Percentiles rank a stretch among this genome's conserved stretches.
Evolutionary conservation across 345 rosid genomes (phyloP).

Genomic region (Atalantia buxifolia): DNA sequence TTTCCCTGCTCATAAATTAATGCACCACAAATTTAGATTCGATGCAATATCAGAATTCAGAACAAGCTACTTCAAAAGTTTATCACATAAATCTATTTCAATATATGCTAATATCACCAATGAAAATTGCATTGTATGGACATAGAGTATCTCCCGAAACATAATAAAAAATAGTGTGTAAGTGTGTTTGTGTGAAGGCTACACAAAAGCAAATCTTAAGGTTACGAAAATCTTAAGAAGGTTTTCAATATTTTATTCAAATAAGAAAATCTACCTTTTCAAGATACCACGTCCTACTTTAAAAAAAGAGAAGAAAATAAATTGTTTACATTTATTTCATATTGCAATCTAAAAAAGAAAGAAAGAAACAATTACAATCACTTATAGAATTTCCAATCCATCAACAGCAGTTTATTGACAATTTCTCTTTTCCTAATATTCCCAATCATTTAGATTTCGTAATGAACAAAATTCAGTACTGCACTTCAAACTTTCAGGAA

Average conservation of each 20-base stretch:
- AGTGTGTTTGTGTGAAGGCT: background rate
- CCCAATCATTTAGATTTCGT: background rate
- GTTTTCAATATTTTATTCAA: background rate
- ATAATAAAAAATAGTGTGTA: background rate
- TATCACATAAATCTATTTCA: background rate
- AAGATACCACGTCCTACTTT: background rate
- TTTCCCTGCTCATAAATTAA: conserved; percentile 22
- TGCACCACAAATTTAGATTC: conserved; percentile 1
- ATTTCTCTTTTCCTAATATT: background rate
- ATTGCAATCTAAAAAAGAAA: background rate
- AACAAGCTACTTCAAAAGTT: background rate
- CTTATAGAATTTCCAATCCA: background rate
- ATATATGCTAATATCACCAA: background rate
- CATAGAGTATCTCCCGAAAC: background rate
- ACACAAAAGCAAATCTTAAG: background rate
- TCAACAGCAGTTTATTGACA: background rate
- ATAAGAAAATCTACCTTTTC: background rate
- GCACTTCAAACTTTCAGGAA: background rate
- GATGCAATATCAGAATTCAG: background rate
- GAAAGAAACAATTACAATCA: background rate
- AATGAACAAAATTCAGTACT: background rate
- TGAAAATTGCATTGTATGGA: background rate
- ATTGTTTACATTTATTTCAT: background rate
- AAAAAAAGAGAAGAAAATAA: background rate
- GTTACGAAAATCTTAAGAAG: background rate